Evolutionary conservation across 2,329 filamentous ascomycete species (phyloP).

Genomic region (Ophiostoma angusticollis): DNA sequence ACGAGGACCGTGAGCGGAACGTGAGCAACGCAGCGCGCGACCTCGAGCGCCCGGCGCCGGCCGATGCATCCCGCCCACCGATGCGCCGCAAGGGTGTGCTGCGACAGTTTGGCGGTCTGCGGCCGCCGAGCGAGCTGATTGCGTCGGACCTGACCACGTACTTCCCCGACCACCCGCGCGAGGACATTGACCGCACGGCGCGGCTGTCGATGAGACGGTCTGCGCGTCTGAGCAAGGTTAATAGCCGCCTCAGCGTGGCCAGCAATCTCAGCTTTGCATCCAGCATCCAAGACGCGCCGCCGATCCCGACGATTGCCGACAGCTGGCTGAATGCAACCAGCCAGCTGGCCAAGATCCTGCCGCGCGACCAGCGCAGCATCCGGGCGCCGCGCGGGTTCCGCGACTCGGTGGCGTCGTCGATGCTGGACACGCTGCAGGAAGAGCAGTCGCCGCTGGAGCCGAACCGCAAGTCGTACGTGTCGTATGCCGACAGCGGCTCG

Average conservation of each 20-base stretch:
- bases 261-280: conserved; percentile 90
- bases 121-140: conserved; percentile 93
- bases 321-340: conserved; percentile 63
- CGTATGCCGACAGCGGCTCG: conserved; percentile 61
- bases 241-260: conserved; percentile 83
- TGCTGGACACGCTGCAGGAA: conserved; percentile 81
- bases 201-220: conserved; percentile 85
- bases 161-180: conserved; percentile 87
- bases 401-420: conserved; percentile 78
- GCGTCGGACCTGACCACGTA: conserved; percentile 93
- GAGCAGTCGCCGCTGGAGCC: conserved; percentile 72
- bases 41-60: conserved; percentile 42
- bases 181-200: conserved; percentile 92
- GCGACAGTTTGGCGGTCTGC: conserved; percentile 77
- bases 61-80: conserved; percentile 31
- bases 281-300: conserved; percentile 82
- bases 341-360: conserved; percentile 36
- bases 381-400: conserved; percentile 53
- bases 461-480: conserved; percentile 93
- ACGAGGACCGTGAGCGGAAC: conserved; percentile 56
- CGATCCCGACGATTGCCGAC: conserved; percentile 90
- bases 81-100: conserved; percentile 41
- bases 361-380: conserved; percentile 28
- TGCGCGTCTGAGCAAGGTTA: conserved; percentile 79
- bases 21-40: conserved; percentile 46